Conservation (phyloP, 2,329 filamentous ascomycete species). For the Phaeosphaeria sp. region DNA sequence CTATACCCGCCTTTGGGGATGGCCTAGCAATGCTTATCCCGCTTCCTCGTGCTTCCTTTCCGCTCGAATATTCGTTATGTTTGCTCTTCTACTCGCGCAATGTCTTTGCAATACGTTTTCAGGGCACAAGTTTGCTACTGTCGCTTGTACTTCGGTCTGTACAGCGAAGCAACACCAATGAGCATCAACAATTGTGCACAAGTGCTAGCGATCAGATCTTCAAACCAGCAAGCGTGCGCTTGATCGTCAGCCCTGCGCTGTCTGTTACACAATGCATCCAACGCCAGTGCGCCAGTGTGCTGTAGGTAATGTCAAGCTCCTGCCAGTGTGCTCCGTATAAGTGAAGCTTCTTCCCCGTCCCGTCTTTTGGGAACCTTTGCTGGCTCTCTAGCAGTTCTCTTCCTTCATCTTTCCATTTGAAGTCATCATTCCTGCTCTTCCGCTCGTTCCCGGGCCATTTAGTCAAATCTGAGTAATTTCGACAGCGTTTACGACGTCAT, state of each 20-base stretch:
- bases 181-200: neutral
- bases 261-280: neutral
- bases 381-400: no score
- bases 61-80: neutral
- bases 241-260: neutral
- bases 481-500: no score
- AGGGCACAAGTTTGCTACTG: conserved; percentile 3
- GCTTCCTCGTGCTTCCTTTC: no score
- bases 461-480: no score
- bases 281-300: no score
- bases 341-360: neutral
- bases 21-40: no score
- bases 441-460: no score
- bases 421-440: no score
- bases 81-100: neutral
- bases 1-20: no score
- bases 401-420: no score
- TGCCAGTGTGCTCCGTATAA: neutral
- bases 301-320: neutral
- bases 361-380: neutral
- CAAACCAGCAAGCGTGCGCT: neutral
- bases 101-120: neutral
- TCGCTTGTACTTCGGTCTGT: neutral
- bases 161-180: neutral
- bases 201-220: neutral